Evolutionary conservation across 1,284 basidiomycete species (phyloP).

Genomic region (Cerrena zonata): DNA sequence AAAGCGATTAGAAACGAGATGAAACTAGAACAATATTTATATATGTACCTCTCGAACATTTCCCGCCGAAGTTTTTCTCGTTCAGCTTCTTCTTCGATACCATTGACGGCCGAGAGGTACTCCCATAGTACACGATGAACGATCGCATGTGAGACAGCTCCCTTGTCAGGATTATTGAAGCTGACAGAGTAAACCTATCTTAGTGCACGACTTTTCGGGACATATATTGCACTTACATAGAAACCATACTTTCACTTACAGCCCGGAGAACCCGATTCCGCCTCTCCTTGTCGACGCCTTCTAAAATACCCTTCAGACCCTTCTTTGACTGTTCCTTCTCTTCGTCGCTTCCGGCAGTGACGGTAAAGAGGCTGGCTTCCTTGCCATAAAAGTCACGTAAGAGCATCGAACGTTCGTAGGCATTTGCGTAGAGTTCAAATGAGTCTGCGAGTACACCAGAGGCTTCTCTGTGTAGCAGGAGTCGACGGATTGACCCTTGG

Average conservation of each 20-base stretch:
- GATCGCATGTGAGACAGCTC: conserved; percentile 76
- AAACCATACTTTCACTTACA: conserved; percentile 67
- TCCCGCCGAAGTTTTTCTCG: conserved; percentile 58
- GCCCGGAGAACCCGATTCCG: conserved; percentile 60
- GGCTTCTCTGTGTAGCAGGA: conserved; percentile 80
- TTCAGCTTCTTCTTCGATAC: conserved; percentile 51
- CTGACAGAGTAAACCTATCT: conserved; percentile 33
- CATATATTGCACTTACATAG: conserved; percentile 52
- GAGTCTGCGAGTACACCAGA: conserved; percentile 78
- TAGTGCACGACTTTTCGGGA: neutral
- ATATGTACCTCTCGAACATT: conserved; percentile 57
- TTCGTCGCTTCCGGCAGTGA: conserved; percentile 46
- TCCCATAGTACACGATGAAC: conserved; percentile 81
- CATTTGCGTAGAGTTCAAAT: conserved; percentile 79
- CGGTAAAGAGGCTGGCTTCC: conserved; percentile 70
- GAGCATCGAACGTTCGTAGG: conserved; percentile 74
- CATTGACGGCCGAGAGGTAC: conserved; percentile 54
- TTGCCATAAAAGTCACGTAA: conserved; percentile 85
- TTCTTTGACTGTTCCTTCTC: conserved; percentile 60
- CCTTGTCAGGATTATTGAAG: conserved; percentile 86
- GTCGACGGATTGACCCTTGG: conserved; percentile 62
- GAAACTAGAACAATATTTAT: neutral
- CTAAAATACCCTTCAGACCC: conserved; percentile 63
- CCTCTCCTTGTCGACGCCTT: conserved; percentile 57
- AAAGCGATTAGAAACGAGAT: conserved; percentile 1